Evolutionary conservation across 768 basidiomycete species (phyloP).

Genomic region (Boletus pseudo-olivaceus): DNA sequence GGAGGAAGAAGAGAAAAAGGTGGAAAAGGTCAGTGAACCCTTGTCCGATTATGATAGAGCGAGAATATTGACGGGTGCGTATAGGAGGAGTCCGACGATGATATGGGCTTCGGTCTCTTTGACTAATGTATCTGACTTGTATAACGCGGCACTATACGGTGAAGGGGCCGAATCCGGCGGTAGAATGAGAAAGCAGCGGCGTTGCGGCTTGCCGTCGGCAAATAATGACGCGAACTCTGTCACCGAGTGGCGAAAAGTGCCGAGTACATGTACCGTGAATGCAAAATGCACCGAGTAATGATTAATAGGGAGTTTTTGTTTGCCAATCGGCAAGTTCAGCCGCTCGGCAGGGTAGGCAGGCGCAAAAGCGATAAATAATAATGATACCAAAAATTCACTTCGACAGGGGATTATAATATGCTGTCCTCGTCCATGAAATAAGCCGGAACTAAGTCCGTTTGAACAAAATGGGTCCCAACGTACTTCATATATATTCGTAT

Average conservation of each 20-base stretch:
- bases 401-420: too few relatives aligned
- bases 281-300: neutral
- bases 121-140: conserved; percentile 54
- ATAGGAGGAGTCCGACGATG: conserved; percentile 93
- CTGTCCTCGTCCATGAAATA: too few relatives aligned
- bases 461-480: neutral
- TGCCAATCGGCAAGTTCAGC: neutral
- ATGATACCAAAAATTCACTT: neutral
- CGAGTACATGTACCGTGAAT: conserved; percentile 17
- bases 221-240: conserved; percentile 7
- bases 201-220: conserved; percentile 25
- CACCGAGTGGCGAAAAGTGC: conserved; percentile 9
- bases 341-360: neutral
- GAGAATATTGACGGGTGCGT: conserved; percentile 1
- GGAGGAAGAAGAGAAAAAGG: conserved; percentile 85
- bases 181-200: conserved; percentile 5
- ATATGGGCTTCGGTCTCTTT: conserved; percentile 99
- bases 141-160: neutral
- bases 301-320: neutral
- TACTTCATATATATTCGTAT: neutral
- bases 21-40: conserved; percentile 64
- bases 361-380: neutral
- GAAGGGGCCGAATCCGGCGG: conserved; percentile 14
- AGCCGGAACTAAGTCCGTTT: neutral
- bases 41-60: neutral